Base-by-base conservation (phyloP, 768 basidiomycete genomes). In the Crepidotus variabilis region DNA sequence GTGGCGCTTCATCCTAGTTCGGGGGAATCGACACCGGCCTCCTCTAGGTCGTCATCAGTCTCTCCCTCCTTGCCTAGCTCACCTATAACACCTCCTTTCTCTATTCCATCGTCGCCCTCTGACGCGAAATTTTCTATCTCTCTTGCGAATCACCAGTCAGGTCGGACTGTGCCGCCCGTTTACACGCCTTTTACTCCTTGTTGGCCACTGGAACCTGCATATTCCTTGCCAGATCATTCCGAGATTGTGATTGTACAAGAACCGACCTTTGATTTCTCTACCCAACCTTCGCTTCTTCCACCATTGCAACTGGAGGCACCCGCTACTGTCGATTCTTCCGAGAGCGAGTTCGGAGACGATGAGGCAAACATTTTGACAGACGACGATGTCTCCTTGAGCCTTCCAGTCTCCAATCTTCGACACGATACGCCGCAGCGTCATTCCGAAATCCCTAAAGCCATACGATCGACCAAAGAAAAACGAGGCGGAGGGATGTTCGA, bases 101-200 rank as follows among this genome's bases (percentile, higher is more conserved):
- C 50, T 35, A 49, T 33, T 16, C 53, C 57, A 3, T 56, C 56
- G 13, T 49, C 58, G 22, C 51, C 61, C 3, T 60, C 58, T 23
- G 36, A 22, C 52, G 57, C 2, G 47, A 57, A 6, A 52, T 57
- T 43, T 13, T 22, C 28, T 1, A 14, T 33, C 46, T 34, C 49
- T 33, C 34, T 51, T 46, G n/a, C 46, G n/a, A 60, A 53, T 18
- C 43, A 52, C 16, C 57, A 55, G 34, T 51, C 51, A 0, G 23
- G 47, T 2, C 35, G 50, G 10, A 24, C 52, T 9, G 36, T 62
- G 0, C 34, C 55, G 9, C 62, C 59, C 1, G 61, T 64, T 0
- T 65, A 67, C 55, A 65, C 65, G 3, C 65, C 66, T 1, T 67
- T 67, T 56, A 67, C 62, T 0, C 64, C 66, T 0, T 56, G 50